A percentile compares a stretch with the other conserved stretches of the same genome.
Conservation (phyloP, 148 eudicot genomes). For the Persicaria tinctoria region DNA sequence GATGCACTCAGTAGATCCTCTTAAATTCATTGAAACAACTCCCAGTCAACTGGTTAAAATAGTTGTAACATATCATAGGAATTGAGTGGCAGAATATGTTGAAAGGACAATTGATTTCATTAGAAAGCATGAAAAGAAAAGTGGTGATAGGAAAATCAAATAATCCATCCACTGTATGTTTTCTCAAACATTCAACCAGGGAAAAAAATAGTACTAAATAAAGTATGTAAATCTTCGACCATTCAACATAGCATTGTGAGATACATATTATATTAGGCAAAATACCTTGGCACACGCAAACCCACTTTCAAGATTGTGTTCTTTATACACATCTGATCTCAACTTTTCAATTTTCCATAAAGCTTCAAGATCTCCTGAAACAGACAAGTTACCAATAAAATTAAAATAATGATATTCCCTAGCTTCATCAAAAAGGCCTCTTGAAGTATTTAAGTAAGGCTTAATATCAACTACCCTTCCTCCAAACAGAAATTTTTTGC, state of each 20-base stretch:
- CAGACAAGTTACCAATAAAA: slow-evolving; percentile 3
- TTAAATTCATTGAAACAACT: neutral
- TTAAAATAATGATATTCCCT: neutral
- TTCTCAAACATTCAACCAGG: neutral
- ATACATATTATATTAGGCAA: slow-evolving; percentile 4
- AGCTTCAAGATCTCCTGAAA: slow-evolving; percentile 67
- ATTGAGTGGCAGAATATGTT: neutral
- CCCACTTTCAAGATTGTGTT: slow-evolving; percentile 59
- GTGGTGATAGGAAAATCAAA: neutral
- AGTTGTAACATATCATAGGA: neutral
- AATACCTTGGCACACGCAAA: slow-evolving; percentile 86
- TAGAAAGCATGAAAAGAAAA: neutral
- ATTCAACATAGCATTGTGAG: neutral
- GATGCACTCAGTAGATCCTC: neutral
- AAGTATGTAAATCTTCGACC: neutral
- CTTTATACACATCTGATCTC: slow-evolving; percentile 59
- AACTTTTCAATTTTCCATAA: slow-evolving; percentile 78
- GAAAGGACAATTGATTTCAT: neutral
- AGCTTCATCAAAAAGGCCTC: neutral
- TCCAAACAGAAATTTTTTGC: neutral
- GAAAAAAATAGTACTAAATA: neutral
- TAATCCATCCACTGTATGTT: neutral
- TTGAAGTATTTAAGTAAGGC: neutral
- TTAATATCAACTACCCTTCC: neutral
- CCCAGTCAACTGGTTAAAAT: neutral